Conservation (phyloP, 2,329 filamentous ascomycete species). For the Neonectria faginata region DNA sequence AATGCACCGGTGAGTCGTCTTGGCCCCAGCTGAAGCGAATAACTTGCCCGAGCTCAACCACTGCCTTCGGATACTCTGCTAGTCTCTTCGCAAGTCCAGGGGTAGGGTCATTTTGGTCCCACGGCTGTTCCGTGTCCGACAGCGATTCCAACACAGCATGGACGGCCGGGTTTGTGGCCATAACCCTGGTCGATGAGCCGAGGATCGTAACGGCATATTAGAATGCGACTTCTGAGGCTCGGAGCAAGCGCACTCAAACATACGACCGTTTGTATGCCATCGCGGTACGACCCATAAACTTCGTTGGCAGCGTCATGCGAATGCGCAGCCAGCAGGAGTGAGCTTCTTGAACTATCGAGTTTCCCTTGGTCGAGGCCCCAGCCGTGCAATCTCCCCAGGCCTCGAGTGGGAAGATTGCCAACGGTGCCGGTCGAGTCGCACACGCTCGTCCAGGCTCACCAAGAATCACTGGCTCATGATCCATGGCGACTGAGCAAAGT, state of each 20-base stretch:
- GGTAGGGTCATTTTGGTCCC: constrained; percentile 6
- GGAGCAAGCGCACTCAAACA: constrained; percentile 16
- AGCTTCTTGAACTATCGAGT: constrained; percentile 1
- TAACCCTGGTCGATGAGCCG: constrained; percentile 10
- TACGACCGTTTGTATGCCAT: constrained; percentile 17
- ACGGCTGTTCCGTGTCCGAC: constrained; percentile 1
- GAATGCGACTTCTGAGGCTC: constrained; percentile 13
- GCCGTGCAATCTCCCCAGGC: constrained; percentile 4
- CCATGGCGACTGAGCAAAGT: constrained; percentile 4
- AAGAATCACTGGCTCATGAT: neutral
- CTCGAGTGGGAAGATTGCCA: constrained; percentile 14
- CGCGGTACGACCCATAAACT: constrained; percentile 11
- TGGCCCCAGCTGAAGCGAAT: constrained; percentile 23
- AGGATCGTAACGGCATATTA: constrained; percentile 15
- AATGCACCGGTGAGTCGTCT: constrained; percentile 17
- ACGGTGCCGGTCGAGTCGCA: constrained; percentile 6
- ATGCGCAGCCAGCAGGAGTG: constrained; percentile 21
- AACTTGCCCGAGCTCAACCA: constrained; percentile 7
- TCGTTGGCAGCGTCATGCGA: constrained; percentile 1
- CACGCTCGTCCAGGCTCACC: constrained; percentile 2
- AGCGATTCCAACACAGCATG: neutral
- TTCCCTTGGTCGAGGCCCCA: neutral
- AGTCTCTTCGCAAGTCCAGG: constrained; percentile 12
- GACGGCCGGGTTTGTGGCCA: constrained; percentile 4
- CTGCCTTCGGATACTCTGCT: constrained; percentile 2